Base-by-base conservation (phyloP, 305 asterid genomes). In the Plantago coronopus region DNA sequence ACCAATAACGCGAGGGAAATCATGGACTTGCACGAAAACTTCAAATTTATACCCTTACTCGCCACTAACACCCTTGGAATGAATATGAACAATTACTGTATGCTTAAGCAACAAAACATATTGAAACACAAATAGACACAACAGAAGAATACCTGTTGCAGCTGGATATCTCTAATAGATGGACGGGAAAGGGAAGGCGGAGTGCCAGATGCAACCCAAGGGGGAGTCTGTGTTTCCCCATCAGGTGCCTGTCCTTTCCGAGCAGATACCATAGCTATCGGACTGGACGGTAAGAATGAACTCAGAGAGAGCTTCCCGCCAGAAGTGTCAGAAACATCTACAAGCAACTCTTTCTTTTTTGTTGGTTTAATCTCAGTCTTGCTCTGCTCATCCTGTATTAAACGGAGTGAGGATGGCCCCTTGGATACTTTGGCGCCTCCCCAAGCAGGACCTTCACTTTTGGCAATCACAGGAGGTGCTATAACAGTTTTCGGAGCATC, bases 361-460 rank as follows among this genome's bases (percentile, higher is more conserved):
- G 72, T 42, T 40, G 77, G 73, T 63, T 70, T 79, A 34, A 48
- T 72, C 61, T 54, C 59, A 0, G 69, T 78, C 74, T 77, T 94
- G 80, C 82, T 85, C 87, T 94, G 97, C 76, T 94, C 99, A 64
- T 82, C 82, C 80, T 75, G 96, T 65, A 90, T 94, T 61, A 77
- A 76, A 29, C 97, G 95, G 29, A 94, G 97, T 45, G 99, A 83
- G 59, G 93, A 48, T 17, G 83, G 50, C 17, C 83, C 83, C 48
- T 69, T 71, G 0, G 76, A 50, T 54, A 79, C 71, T 72, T 78
- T 84, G 57, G 84, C 88, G 63, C 99, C 99, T 61, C 97, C 99
- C 97, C 97, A 94, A 51, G 93, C 99, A 44, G 99, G 97, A 45
- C 83, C 97, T 69, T 87, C 96, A 57, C 68, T 74, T 85, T 78